Percentiles rank a stretch among this genome's conserved stretches.
Evolutionary conservation across 495 filamentous ascomycete species (phyloP).

Genomic region (Annulohypoxylon maeteangense): DNA sequence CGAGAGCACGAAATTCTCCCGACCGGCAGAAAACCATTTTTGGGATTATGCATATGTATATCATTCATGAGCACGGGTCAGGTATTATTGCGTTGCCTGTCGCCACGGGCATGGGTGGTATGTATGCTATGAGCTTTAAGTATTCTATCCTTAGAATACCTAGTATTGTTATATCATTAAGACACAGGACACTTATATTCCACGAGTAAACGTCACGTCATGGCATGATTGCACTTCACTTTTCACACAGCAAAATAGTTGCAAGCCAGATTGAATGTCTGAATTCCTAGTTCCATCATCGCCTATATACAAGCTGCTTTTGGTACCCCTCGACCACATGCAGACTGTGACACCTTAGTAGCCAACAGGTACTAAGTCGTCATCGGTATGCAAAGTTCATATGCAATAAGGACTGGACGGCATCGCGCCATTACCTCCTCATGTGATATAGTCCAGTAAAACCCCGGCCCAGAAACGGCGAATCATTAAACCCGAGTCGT

Average conservation of each 20-base stretch:
- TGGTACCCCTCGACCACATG: neutral
- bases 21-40: neutral
- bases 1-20: neutral
- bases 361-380: neutral
- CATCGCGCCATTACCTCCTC: constrained; percentile 43
- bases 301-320: constrained; percentile 23
- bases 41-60: too few relatives aligned
- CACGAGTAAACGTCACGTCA: too few relatives aligned
- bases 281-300: constrained; percentile 9
- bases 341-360: neutral
- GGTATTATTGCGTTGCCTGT: neutral
- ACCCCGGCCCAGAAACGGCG: neutral
- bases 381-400: neutral
- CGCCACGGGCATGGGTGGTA: neutral
- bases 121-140: neutral
- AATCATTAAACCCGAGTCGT: constrained; percentile 15
- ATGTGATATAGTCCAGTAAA: constrained; percentile 6
- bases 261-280: neutral
- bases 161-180: neutral
- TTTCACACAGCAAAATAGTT: neutral
- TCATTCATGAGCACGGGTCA: too few relatives aligned
- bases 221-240: neutral
- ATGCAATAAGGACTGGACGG: constrained; percentile 41
- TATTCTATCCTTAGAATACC: neutral
- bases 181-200: neutral